A percentile compares a stretch with the other conserved stretches of the same genome.
Evolutionary conservation across 1,284 basidiomycete genomes (phyloP).

Genomic region (Austroboletus novae-zelandiae): DNA sequence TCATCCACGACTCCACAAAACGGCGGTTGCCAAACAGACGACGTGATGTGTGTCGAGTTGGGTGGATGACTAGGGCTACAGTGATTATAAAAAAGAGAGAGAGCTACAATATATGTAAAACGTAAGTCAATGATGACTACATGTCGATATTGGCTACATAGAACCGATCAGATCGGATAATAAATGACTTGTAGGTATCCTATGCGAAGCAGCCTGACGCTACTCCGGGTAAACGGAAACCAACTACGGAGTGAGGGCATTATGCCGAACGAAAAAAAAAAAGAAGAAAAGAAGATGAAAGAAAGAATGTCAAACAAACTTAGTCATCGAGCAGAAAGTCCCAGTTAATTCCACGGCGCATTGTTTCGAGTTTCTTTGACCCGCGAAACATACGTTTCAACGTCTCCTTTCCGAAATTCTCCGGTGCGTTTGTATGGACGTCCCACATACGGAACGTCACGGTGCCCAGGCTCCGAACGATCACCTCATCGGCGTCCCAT

Average conservation of each 20-base stretch:
- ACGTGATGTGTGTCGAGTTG: neutral
- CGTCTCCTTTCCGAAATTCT: constrained; percentile 56
- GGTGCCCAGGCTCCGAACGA: constrained; percentile 54
- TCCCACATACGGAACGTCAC: constrained; percentile 79
- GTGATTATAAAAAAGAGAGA: constrained; percentile 3
- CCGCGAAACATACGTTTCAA: constrained; percentile 64
- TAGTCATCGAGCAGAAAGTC: constrained; percentile 74
- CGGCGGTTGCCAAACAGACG: neutral
- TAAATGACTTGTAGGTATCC: constrained; percentile 18
- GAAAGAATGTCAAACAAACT: constrained; percentile 4
- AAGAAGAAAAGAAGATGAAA: neutral
- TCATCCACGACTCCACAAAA: neutral
- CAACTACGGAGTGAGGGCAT: constrained; percentile 1
- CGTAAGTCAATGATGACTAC: constrained; percentile 20
- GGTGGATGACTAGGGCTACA: constrained; percentile 23
- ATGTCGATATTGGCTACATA: constrained; percentile 25
- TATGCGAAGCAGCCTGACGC: constrained; percentile 3
- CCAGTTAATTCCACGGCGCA: constrained; percentile 56
- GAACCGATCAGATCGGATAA: constrained; percentile 10
- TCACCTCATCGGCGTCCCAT: constrained; percentile 53
- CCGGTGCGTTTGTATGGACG: constrained; percentile 57
- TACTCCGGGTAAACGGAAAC: constrained; percentile 4
- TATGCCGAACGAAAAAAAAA: constrained; percentile 12
- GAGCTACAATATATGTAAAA: constrained; percentile 25
- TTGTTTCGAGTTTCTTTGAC: constrained; percentile 50